A percentile compares a stretch with the other conserved stretches of the same genome.
Conservation (phyloP, 495 filamentous ascomycete genomes). For the Aspergillus asperescens region DNA sequence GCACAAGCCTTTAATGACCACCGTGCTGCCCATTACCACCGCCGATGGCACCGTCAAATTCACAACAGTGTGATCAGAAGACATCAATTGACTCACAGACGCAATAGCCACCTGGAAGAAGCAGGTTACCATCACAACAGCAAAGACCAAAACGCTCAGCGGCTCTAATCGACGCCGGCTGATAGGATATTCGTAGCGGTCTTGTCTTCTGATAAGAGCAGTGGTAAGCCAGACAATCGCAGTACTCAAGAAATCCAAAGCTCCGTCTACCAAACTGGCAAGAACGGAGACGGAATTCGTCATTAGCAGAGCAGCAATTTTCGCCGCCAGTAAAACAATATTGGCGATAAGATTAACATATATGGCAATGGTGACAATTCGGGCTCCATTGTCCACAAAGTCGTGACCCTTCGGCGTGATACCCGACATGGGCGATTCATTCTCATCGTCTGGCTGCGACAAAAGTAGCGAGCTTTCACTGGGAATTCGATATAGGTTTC, state of each 20-base stretch:
- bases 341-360: slow-evolving; percentile 87
- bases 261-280: slow-evolving; percentile 82
- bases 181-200: slow-evolving; percentile 79
- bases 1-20: slow-evolving; percentile 74
- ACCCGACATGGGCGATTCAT: slow-evolving; percentile 27
- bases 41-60: slow-evolving; percentile 68
- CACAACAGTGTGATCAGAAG: slow-evolving; percentile 61
- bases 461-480: slow-evolving; percentile 65
- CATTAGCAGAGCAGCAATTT: slow-evolving; percentile 70
- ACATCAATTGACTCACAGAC: slow-evolving; percentile 61
- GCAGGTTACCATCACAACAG: slow-evolving; percentile 79
- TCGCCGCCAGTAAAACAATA: slow-evolving; percentile 66
- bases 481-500: slow-evolving; percentile 71
- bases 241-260: slow-evolving; percentile 81
- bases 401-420: slow-evolving; percentile 43
- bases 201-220: slow-evolving; percentile 63
- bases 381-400: slow-evolving; percentile 57
- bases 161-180: slow-evolving; percentile 73
- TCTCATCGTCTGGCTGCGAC: slow-evolving; percentile 27
- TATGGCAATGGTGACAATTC: slow-evolving; percentile 72
- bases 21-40: slow-evolving; percentile 73
- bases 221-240: slow-evolving; percentile 83
- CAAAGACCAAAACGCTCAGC: slow-evolving; percentile 74
- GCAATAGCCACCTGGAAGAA: slow-evolving; percentile 81
- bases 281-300: slow-evolving; percentile 84